Evolutionary conservation across 805 yeast genomes (phyloP), one percentile per base, ranked within the genome.

Genomic region (Kregervanrija fluxuum): DNA sequence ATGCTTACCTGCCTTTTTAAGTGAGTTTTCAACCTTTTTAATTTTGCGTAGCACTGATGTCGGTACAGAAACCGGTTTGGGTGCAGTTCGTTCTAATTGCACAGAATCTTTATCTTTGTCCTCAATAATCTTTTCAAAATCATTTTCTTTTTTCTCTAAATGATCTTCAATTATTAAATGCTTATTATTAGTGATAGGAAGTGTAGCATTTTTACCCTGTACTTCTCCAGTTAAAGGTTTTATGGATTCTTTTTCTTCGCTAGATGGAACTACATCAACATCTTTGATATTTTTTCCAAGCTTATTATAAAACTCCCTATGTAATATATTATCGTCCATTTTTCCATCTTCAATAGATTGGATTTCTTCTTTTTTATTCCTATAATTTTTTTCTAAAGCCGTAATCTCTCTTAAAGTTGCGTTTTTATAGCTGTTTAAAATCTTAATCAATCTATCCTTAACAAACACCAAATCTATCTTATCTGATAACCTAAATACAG

Each of bases 271-370:
- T 22, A 5, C 28, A 22, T 22, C 4, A 22, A 22, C 28, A 6
- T 22, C 28, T 22, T 22, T 22, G 28, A 14, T 14, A 14, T 14
- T 14, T 14, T 33, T 33, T 47, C 35, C 15, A 14, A 14, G 15
- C 2, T 33, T 33, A 13, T 48, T 50, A 40, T 38, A 33, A 42
- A 58, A 56, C 47, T 63, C 68, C 36, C 54, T 48, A 14, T 52
- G 44, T 13, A 66, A 47, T 12, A 58, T 51, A 34, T 62, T 59
- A 30, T 65, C 66, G 37, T 69, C 71, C 50, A 70, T 56, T 42
- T 62, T 62, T 1, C 75, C 75, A 33, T 58, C 56, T 41, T 68
- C 73, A 12, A 72, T 69, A 50, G 60, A 54, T 22, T 65, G 67
- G 8, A 72, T 69, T 45, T 71, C 75, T 11, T 52, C 51, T 38